Evolutionary conservation across 2,329 filamentous ascomycete species (phyloP), one percentile per base, ranked within the genome.

Genomic region (Colletotrichum godetiae): DNA sequence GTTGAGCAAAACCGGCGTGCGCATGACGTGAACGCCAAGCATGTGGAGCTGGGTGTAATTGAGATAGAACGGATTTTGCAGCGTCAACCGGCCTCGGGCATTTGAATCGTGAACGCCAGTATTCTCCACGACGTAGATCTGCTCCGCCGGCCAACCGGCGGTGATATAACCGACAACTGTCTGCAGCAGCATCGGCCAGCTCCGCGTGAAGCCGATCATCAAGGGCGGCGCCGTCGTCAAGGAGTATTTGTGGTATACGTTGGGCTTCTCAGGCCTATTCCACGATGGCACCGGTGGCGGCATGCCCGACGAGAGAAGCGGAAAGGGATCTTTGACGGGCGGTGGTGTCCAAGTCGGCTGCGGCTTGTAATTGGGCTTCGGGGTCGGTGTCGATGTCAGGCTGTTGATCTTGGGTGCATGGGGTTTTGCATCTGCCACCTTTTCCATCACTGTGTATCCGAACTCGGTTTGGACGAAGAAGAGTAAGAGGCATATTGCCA

Each of bases 81-180:
- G 80, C 1, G 84, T 83, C 3, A 91, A 81, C 31, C 82, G 80
- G 0, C 83, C 85, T 11, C 82, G 79, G 24, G 81, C 78, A 76
- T 91, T 91, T 55, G 87, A 85, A 67, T 87, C 82, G 76, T 89
- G 87, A 15, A 86, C 86, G 8, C 89, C 89, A 2, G 87, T 91
- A 79, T 91, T 91, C 76, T 91, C 89, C 27, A 91, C 80, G 1
- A 91, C 85, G 73, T 88, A 88, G 71, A 91, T 90, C 74, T 91
- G 86, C 35, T 83, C 82, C 0, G 87, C 80, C 1, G 89, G 90
- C 89, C 89, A 91, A 58, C 89, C 89, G 2, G 88, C 87, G 1
- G 88, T 88, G 74, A 91, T 86, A 78, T 91, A 91, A 5, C 84
- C 86, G 11, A 89, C 84, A 0, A 91, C 86, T 1, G 85, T 82